Conservation (phyloP, 1,284 basidiomycete genomes). For the Ceratobasidium theobromae region DNA sequence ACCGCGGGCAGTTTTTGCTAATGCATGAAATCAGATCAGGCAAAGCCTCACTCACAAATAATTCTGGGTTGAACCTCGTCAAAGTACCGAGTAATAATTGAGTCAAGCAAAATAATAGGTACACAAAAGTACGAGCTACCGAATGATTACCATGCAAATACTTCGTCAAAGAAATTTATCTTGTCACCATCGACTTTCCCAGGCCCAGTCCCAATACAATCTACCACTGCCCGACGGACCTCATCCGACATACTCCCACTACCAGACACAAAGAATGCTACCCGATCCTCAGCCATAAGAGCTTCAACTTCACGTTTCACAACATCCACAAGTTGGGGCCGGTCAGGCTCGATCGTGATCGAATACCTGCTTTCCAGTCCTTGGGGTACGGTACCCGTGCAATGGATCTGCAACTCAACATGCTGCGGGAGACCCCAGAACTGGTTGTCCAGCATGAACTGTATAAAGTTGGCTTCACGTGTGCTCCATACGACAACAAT, state of each 20-base stretch:
- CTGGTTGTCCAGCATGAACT: not conserved
- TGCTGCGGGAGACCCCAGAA: not conserved
- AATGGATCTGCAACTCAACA: constrained; percentile 6
- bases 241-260: constrained; percentile 24
- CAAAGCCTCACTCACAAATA: too few species aligned
- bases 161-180: constrained; percentile 22
- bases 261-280: constrained; percentile 24
- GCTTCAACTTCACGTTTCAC: not conserved
- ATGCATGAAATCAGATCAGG: too few species aligned
- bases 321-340: not conserved
- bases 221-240: constrained; percentile 9
- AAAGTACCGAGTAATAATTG: too few species aligned
- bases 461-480: constrained; percentile 12
- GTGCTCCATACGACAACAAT: constrained; percentile 16
- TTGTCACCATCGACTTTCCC: constrained; percentile 8
- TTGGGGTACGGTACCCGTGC: not conserved
- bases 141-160: constrained; percentile 23
- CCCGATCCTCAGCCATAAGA: not conserved
- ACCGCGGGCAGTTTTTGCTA: too few species aligned
- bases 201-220: not conserved
- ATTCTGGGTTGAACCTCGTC: too few species aligned
- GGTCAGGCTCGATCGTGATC: not conserved
- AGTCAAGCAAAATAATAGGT: too few species aligned
- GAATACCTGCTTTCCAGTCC: not conserved
- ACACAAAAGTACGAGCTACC: too few species aligned